Evolutionary conservation across 2,329 filamentous ascomycete species (phyloP).

Genomic region (Escovopsis weberi): DNA sequence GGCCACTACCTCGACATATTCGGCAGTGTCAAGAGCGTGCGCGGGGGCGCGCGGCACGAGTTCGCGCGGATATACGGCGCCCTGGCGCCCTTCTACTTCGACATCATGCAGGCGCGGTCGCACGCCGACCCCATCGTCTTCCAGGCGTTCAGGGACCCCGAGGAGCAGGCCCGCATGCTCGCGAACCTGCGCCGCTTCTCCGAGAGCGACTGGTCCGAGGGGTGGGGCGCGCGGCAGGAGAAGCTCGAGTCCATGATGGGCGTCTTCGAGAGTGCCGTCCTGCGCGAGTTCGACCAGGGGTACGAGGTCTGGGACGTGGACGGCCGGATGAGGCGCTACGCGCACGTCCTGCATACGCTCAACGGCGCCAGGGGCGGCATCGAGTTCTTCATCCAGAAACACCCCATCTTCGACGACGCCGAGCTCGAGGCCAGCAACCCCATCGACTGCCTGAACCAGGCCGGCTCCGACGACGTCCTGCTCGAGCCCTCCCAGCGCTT

Average conservation of each 20-base stretch:
- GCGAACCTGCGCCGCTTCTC: conserved; percentile 66
- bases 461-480: conserved; percentile 50
- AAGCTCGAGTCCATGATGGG: conserved; percentile 60
- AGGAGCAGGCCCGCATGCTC: conserved; percentile 82
- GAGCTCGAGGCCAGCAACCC: conserved; percentile 48
- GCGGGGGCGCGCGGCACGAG: conserved; percentile 75
- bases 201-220: conserved; percentile 65
- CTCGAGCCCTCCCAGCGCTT: conserved; percentile 71
- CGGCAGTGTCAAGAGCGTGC: conserved; percentile 56
- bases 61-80: conserved; percentile 86
- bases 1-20: conserved; percentile 55
- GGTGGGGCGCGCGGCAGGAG: conserved; percentile 55
- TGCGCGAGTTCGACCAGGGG: conserved; percentile 85
- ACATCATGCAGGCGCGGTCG: conserved; percentile 56
- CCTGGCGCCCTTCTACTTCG: conserved; percentile 75
- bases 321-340: conserved; percentile 78
- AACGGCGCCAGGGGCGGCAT: conserved; percentile 68
- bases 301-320: conserved; percentile 83
- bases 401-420: conserved; percentile 65
- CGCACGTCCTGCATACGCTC: conserved; percentile 66
- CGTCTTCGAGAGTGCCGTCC: conserved; percentile 80
- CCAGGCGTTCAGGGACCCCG: conserved; percentile 71
- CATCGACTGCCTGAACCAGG: conserved; percentile 66
- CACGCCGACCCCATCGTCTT: conserved; percentile 77
- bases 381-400: conserved; percentile 79